Evolutionary conservation across 2,329 filamentous ascomycete species (phyloP), one percentile per base, ranked within the genome.

Genomic region (Penicillium janthinellum): DNA sequence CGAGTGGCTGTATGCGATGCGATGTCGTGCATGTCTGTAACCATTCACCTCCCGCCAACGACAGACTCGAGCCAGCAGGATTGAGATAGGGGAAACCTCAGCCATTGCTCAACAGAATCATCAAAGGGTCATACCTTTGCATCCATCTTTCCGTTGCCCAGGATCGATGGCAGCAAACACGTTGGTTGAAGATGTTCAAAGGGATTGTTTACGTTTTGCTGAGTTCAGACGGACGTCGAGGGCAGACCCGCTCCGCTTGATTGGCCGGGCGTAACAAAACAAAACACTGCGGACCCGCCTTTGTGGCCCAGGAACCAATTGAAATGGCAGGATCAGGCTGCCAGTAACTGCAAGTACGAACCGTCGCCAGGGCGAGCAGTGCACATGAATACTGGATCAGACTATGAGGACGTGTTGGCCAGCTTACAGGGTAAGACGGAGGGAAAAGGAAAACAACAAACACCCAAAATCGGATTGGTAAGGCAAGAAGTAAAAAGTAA

Each of bases 41-140:
- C 38, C 20, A 41, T 8, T 25, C 50, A 25, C 12, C 17, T 25
- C 20, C 10, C 8, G 2, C n/a, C 14, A n/a, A 37, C 54, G 12
- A 35, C 37, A 17, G 37, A 45, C 4, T 34, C 28, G 7, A 11
- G 6, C 7, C 49, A 54, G 8, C 8, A 34, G 52, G n/a, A 6
- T 37, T 8, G 20, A 28, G 22, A 11, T 8, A 20, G 28, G n/a
- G 25, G 42, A 41, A 41, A 42, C 20, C 15, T n/a, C 25, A 17
- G 31, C 4, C 14, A 17, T 15, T 15, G 34, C 2, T n/a, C 22
- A 35, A 37, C 2, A 6, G 1, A 7, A 37, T 42, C 17, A 35
- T 5, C 3, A 12, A 31, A 72, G 25, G 5, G 25, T 25, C 75
- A 63, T 74, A 81, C 79, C 74, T 81, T 81, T 63, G 78, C 78